Evolutionary conservation across 176 grass and related monocot genomes (phyloP), one percentile per base, ranked within the genome.

Genomic region (Secale cereale): DNA sequence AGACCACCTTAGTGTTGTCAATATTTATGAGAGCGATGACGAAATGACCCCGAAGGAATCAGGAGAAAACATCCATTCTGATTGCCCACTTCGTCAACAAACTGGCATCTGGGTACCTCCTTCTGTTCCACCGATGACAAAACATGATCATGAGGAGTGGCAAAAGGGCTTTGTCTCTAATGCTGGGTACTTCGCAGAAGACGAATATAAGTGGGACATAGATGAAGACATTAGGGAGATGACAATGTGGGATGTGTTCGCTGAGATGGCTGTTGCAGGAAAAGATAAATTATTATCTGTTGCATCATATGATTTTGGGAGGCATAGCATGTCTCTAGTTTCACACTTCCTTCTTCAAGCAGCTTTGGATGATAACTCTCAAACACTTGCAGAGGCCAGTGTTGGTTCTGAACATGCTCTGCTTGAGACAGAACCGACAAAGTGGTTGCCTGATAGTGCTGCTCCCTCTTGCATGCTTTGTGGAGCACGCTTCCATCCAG

Each of bases 231-330:
- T 85, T 28, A 88, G 54, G 82, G 93, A 91, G 67, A 91, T 95
- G 88, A 92, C 97, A 69, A 95, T 98, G 93, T 94, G 93, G 97
- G 89, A 98, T 81, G 88, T 98, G 69, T 69, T 94, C 59, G 63
- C 97, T 45, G 93, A 94, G 52, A 94, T 98, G 89, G 62, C 85
- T 83, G 78, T 87, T 70, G 86, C 88, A n/a, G 91, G 85, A 25
- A 90, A 61, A 78, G 82, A 91, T 22, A 98, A 92, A 86, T 5
- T 92, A 62, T 46, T 85, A 6, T 85, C 91, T 25, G 14, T 90
- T 59, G 37, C 85, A 17, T 89, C 93, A 46, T 87, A 69, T 85
- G 90, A 92, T 85, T 56, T 93, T 28, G 46, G 74, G 39, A 91
- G 77, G 56, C 70, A 78, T 83, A 83, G 82, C 22, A 88, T 86